Percentiles rank a stretch among this genome's conserved stretches.
Evolutionary conservation across 257 asterid genomes (phyloP).

Genomic region (Salvia miltiorrhiza): DNA sequence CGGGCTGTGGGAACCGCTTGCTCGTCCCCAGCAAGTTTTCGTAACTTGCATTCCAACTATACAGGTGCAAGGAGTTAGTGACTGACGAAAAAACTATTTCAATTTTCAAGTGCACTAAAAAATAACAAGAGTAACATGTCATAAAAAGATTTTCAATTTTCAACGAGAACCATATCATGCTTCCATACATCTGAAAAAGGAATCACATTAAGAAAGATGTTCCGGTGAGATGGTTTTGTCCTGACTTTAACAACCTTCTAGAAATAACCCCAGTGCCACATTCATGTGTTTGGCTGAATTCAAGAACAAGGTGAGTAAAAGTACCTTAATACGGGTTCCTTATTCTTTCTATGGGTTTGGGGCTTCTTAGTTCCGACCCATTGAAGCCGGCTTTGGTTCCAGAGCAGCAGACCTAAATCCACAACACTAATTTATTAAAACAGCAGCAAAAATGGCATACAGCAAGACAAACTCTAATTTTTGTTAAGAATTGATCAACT

Average conservation of each 20-base stretch:
- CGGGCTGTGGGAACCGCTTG: slow-evolving; percentile 57
- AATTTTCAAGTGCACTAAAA: not conserved
- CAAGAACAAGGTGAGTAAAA: not conserved
- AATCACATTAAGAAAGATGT: not conserved
- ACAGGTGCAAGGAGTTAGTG: not conserved
- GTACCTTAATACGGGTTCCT: slow-evolving; percentile 53
- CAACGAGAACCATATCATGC: too few relatives aligned
- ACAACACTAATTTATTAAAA: slow-evolving; percentile 2
- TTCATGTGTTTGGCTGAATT: too few relatives aligned
- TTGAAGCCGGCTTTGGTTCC: slow-evolving; percentile 68
- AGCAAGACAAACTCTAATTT: too few relatives aligned
- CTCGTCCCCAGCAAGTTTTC: slow-evolving; percentile 62
- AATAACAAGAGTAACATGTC: not conserved
- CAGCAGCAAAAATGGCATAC: not conserved
- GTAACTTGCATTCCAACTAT: slow-evolving; percentile 64
- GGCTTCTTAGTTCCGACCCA: slow-evolving; percentile 48
- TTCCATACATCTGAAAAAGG: not conserved
- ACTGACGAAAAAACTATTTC: not conserved
- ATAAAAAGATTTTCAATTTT: not conserved
- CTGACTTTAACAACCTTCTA: not conserved
- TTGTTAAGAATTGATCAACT: not conserved
- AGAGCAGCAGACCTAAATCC: slow-evolving; percentile 48
- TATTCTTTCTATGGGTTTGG: slow-evolving; percentile 28
- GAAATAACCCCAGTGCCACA: not conserved
- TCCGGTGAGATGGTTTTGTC: not conserved